Conservation (phyloP, 129 eudicot species). For the Centella asiatica region DNA sequence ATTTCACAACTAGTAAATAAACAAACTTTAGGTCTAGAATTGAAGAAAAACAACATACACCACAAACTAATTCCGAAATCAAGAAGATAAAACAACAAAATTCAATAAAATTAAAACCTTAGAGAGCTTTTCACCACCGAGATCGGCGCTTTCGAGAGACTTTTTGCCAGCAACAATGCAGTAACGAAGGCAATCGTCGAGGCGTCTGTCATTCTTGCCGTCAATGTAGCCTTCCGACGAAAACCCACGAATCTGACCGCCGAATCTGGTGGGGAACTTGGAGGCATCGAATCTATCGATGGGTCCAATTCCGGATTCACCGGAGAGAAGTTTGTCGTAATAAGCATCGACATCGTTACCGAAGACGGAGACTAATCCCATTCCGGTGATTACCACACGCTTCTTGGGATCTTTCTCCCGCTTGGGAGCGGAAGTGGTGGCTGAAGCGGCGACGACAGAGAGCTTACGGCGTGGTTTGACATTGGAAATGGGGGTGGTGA, state of each 20-base stretch:
- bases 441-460: slow-evolving; percentile 30
- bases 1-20: slow-evolving; percentile 11
- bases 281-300: slow-evolving; percentile 95
- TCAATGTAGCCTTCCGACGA: slow-evolving; percentile 82
- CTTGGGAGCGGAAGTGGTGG: slow-evolving; percentile 44
- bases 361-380: slow-evolving; percentile 94
- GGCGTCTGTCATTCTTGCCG: slow-evolving; percentile 85
- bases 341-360: slow-evolving; percentile 85
- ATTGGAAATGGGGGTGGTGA: slow-evolving; percentile 13
- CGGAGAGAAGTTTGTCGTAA: slow-evolving; percentile 72
- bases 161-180: slow-evolving; percentile 94
- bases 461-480: slow-evolving; percentile 22
- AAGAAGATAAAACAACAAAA: not conserved
- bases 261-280: slow-evolving; percentile 87
- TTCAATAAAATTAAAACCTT: slow-evolving; percentile 33
- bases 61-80: not conserved
- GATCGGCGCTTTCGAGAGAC: slow-evolving; percentile 84
- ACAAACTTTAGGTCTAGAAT: slow-evolving; percentile 7
- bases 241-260: slow-evolving; percentile 95
- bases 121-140: slow-evolving; percentile 53
- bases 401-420: slow-evolving; percentile 91
- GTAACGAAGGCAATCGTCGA: slow-evolving; percentile 80
- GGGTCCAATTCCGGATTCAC: slow-evolving; percentile 71
- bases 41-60: slow-evolving; percentile 3
- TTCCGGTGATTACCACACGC: slow-evolving; percentile 89